Conservation (phyloP, 1,284 basidiomycete genomes). For the Puccinia hordei region DNA sequence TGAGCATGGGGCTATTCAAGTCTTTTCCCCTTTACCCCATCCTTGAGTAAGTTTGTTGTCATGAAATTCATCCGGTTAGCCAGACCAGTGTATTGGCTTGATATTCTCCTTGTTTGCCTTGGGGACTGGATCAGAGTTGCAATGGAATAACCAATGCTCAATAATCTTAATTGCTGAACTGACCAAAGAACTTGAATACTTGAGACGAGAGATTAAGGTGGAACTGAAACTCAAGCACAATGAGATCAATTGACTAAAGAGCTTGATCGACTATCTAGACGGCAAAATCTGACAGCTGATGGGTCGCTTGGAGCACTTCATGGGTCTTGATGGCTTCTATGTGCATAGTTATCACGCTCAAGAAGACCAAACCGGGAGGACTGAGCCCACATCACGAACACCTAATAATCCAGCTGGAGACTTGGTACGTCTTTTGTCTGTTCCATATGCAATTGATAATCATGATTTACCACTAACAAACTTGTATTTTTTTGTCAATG, state of each 20-base stretch:
- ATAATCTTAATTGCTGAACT: constrained; percentile 43
- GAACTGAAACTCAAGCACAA: constrained; percentile 43
- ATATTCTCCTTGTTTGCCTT: no score
- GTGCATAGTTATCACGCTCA: not conserved
- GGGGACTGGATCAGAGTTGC: constrained; percentile 18
- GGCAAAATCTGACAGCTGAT: constrained; percentile 37
- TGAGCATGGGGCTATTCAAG: constrained; percentile 37
- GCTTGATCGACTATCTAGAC: constrained; percentile 33
- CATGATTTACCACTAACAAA: no score
- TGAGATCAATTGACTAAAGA: no score
- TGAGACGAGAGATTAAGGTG: constrained; percentile 39
- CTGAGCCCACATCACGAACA: not conserved
- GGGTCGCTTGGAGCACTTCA: constrained; percentile 38
- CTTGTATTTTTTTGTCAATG: no score
- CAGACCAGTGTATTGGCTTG: no score
- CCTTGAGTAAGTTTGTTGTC: not conserved
- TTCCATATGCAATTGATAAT: no score
- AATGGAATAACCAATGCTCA: constrained; percentile 38
- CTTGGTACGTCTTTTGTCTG: constrained; percentile 1
- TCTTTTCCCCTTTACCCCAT: constrained; percentile 34
- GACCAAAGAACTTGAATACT: constrained; percentile 40
- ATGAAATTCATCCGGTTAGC: not conserved
- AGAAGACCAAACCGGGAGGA: not conserved
- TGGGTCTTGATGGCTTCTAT: constrained; percentile 47
- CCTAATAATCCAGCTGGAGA: not conserved